Percentiles rank a stretch among this genome's conserved stretches.
Evolutionary conservation across 495 filamentous ascomycete species (phyloP).

Genomic region (Hyaloscypha hepaticicola): DNA sequence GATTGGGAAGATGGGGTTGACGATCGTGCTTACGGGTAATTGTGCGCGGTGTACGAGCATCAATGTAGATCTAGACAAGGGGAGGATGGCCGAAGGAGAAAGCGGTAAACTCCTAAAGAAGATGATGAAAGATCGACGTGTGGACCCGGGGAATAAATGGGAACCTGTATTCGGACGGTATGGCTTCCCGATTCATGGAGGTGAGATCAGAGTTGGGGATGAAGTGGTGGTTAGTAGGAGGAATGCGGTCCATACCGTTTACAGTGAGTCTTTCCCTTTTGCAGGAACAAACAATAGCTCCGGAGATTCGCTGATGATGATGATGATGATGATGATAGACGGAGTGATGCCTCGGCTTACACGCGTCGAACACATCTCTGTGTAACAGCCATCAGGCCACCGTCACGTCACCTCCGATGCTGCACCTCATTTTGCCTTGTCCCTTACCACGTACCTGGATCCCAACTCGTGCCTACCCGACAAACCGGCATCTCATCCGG

Average conservation of each 20-base stretch:
- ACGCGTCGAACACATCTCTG: background rate
- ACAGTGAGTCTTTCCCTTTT: constrained; percentile 48
- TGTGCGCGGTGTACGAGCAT: constrained; percentile 74
- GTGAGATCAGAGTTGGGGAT: constrained; percentile 63
- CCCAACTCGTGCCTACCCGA: background rate
- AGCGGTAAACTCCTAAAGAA: constrained; percentile 69
- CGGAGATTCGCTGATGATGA: too few relatives aligned
- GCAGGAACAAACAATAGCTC: too few relatives aligned
- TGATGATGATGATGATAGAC: background rate
- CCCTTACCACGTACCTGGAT: background rate
- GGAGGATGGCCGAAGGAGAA: constrained; percentile 63
- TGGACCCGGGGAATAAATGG: constrained; percentile 70
- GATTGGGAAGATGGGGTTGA: constrained; percentile 27
- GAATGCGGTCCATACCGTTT: constrained; percentile 56
- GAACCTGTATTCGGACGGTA: constrained; percentile 82
- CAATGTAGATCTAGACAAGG: constrained; percentile 80
- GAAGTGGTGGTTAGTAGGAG: constrained; percentile 60
- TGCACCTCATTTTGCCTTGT: background rate
- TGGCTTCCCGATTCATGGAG: constrained; percentile 53
- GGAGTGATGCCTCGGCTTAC: background rate
- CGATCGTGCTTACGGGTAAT: constrained; percentile 67
- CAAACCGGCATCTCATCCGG: background rate
- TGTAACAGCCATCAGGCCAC: background rate
- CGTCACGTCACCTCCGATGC: background rate
- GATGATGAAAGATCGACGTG: constrained; percentile 72